Evolutionary conservation across 305 asterid genomes (phyloP), one percentile per base, ranked within the genome.

Genomic region (Fraxinus angustifolia): DNA sequence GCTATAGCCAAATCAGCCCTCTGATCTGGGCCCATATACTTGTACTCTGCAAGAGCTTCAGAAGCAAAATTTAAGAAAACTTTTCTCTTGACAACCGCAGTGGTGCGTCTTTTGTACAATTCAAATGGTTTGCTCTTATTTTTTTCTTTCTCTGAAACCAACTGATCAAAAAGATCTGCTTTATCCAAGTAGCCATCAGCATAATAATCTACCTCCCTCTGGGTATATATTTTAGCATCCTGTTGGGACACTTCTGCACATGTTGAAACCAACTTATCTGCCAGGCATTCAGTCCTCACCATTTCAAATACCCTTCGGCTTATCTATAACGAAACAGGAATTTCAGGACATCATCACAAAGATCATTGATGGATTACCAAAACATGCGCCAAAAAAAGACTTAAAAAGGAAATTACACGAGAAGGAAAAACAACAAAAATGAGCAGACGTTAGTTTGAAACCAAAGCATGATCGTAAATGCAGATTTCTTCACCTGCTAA

Each of bases 11-110:
- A 85, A 86, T 96, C 98, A 82, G 97, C 97, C 90, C 95, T 90
- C 87, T 96, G 99, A 85, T 96, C 91, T 40, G 94, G 93, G 48
- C 97, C 98, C 35, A 96, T 90, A 82, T 94, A 96, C 89, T 94
- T 96, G 91, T 96, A 96, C 79, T 92, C 98, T 0, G 97, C 88
- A 77, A 96, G 97, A 78, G 97, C 97, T 84, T 90, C 93, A 60
- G 96, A 94, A 50, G 89, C 93, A 83, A 91, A 90, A 85, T 96
- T 94, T 50, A 96, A 88, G 80, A 96, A 94, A 12, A 79, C 78
- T 14, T 81, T 90, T 85, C 99, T 92, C 80, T 83, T 85, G 78
- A 94, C 93, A 74, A 93, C 90, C 30, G 85, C 88, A 35, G 98
- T 94, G 68, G 98, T 93, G 83, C 98, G 97, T 84, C 89, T 89